These are phyloP conservation scores for Rosa multiflora DNA, from an alignment of 306 rosid genomes.

Conservation along the genomic window DNA sequence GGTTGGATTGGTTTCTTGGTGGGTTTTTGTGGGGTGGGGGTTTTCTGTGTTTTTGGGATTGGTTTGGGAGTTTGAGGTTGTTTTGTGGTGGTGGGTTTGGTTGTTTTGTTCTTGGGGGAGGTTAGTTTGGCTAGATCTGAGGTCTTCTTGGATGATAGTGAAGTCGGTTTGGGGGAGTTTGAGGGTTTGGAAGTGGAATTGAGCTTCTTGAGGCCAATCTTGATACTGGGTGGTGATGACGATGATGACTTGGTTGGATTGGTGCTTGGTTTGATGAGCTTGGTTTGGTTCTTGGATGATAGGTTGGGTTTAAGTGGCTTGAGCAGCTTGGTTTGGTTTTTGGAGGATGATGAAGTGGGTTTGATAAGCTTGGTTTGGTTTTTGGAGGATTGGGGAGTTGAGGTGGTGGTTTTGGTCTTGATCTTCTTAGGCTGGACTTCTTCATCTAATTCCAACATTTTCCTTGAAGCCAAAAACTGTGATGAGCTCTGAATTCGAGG, in stretches of 20 bases:
- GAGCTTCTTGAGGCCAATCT: conserved; percentile 42
- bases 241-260: conserved; percentile 24
- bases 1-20: conserved; percentile 41
- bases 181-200: conserved; percentile 58
- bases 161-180: conserved; percentile 34
- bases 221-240: conserved; percentile 22
- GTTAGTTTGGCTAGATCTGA: conserved; percentile 48
- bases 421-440: conserved; percentile 47
- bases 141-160: conserved; percentile 38
- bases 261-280: conserved; percentile 28
- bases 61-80: conserved; percentile 28
- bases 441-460: conserved; percentile 28
- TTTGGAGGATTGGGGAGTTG: conserved; percentile 34
- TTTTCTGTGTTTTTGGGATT: conserved; percentile 27
- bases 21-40: conserved; percentile 28
- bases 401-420: conserved; percentile 10
- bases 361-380: conserved; percentile 48
- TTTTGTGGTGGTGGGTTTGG: conserved; percentile 45
- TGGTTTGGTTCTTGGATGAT: conserved; percentile 57
- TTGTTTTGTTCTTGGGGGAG: conserved; percentile 58
- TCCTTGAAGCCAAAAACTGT: conserved; percentile 38
- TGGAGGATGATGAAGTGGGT: conserved; percentile 13
- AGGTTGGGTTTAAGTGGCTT: conserved; percentile 19
- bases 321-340: conserved; percentile 43
- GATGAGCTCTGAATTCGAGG: conserved; percentile 12